Conservation (phyloP, 2,329 filamentous ascomycete genomes). For the Emergomyces africanus region DNA sequence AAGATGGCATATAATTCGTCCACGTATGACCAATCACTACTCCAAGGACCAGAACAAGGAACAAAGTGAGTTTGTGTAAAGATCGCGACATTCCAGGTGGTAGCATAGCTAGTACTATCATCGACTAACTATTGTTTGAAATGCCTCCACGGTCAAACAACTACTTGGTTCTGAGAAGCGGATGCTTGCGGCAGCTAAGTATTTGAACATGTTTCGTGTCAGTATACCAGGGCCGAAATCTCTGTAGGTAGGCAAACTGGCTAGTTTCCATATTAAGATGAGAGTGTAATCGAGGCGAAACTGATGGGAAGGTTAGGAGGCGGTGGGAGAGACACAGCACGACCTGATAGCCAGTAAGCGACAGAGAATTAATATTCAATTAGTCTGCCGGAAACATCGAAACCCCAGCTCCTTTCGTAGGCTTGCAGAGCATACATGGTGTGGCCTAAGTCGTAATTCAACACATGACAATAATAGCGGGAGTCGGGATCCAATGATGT, state of each 20-base stretch:
- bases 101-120: too few relatives aligned
- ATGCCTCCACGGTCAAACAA: background rate
- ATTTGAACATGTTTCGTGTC: background rate
- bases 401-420: background rate
- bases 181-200: background rate
- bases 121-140: background rate
- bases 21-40: conserved; percentile 2
- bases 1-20: background rate
- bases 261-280: background rate
- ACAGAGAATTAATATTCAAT: background rate
- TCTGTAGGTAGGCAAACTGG: background rate
- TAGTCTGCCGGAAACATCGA: background rate
- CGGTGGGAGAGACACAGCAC: background rate
- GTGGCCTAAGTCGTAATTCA: background rate
- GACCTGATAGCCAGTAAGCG: background rate
- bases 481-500: too few relatives aligned
- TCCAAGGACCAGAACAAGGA: background rate
- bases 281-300: background rate
- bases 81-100: too few relatives aligned
- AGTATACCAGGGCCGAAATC: background rate
- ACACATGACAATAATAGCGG: background rate
- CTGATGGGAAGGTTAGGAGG: background rate
- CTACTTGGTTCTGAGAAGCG: background rate
- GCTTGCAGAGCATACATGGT: background rate
- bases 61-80: background rate